Conservation (phyloP, 768 basidiomycete genomes). For the Trametes elegans region DNA sequence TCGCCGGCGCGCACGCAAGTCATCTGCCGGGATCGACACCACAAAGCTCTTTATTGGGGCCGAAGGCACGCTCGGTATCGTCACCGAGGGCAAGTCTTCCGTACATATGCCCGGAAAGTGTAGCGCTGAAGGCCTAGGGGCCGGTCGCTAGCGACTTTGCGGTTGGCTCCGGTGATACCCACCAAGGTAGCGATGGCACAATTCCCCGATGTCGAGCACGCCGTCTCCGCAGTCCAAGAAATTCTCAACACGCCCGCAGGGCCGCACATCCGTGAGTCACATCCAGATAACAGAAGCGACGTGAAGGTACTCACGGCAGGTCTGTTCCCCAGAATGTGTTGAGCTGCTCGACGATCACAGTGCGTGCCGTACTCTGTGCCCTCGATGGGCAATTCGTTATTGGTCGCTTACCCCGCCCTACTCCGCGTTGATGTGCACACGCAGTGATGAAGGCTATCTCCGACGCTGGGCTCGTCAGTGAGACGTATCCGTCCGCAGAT, state of each 20-base stretch:
- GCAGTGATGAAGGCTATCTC: constrained; percentile 81
- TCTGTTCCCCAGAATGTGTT: constrained; percentile 69
- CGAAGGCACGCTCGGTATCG: constrained; percentile 85
- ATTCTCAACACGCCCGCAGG: constrained; percentile 63
- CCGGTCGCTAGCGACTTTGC: constrained; percentile 60
- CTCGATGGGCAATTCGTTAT: not conserved
- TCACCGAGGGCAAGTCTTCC: constrained; percentile 66
- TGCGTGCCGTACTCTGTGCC: constrained; percentile 3
- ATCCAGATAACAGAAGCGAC: not conserved
- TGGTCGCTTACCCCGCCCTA: too few species aligned
- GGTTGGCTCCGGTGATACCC: constrained; percentile 77
- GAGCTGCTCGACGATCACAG: constrained; percentile 66
- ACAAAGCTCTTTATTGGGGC: constrained; percentile 90
- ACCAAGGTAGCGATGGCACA: constrained; percentile 87
- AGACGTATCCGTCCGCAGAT: constrained; percentile 67
- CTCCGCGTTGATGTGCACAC: too few species aligned
- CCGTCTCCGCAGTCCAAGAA: constrained; percentile 80
- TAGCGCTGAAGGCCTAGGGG: not conserved
- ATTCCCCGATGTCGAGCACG: constrained; percentile 76
- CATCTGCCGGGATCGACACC: constrained; percentile 82
- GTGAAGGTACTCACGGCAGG: not conserved
- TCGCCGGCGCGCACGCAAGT: constrained; percentile 74
- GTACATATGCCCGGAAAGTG: not conserved
- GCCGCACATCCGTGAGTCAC: constrained; percentile 59
- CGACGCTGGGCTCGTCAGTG: constrained; percentile 54